Evolutionary conservation across 2,329 filamentous ascomycete genomes (phyloP).

Genomic region (Penicillium sp.): DNA sequence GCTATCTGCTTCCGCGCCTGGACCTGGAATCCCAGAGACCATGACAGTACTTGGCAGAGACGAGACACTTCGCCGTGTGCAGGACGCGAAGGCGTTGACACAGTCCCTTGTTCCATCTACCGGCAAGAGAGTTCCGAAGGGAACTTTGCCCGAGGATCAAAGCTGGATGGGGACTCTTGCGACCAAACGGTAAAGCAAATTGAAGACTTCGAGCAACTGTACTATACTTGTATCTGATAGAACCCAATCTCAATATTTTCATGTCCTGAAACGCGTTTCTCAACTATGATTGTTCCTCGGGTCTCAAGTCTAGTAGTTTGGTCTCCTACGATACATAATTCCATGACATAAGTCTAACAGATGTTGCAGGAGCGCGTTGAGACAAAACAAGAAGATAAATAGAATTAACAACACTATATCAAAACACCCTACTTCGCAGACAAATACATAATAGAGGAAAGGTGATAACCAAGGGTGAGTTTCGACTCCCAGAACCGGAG

Average conservation of each 20-base stretch:
- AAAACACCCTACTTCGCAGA: conserved; percentile 17
- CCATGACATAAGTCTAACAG: no score
- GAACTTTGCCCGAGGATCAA: conserved; percentile 23
- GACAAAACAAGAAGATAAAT: no score
- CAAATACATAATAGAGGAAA: conserved; percentile 14
- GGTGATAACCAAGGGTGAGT: conserved; percentile 9
- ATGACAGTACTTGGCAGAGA: conserved; percentile 57
- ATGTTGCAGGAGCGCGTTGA: no score
- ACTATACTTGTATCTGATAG: conserved; percentile 1
- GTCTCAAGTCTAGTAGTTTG: no score
- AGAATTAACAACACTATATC: conserved; percentile 17
- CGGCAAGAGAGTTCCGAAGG: conserved; percentile 22
- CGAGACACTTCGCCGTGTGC: conserved; percentile 50
- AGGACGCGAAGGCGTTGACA: conserved; percentile 40
- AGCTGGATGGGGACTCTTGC: conserved; percentile 40
- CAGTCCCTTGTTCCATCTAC: conserved; percentile 16
- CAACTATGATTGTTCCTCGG: no score
- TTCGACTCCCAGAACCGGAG: conserved; percentile 10
- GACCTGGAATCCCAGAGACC: conserved; percentile 53
- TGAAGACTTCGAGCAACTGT: neutral
- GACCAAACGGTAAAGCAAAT: neutral
- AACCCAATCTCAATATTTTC: neutral
- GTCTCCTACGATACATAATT: no score
- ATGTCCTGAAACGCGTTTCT: neutral
- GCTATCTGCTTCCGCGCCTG: conserved; percentile 52